Percentiles rank a stretch among this genome's conserved stretches.
Conservation (phyloP, 805 yeast species). For the Spathaspora girioi region DNA sequence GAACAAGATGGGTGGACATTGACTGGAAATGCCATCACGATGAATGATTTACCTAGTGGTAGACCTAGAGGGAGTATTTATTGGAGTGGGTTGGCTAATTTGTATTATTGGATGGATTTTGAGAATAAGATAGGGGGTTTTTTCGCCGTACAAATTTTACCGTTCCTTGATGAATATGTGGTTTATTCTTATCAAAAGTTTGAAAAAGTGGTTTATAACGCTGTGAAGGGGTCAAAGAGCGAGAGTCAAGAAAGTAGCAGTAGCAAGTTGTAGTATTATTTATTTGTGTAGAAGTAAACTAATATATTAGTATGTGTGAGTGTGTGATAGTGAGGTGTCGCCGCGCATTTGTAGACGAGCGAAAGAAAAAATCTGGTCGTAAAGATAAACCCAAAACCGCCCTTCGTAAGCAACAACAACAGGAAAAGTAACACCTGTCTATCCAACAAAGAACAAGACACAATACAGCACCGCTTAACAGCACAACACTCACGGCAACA, state of each 20-base stretch:
- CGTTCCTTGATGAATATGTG: slow-evolving; percentile 24
- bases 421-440: too few relatives aligned
- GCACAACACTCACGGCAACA: too few relatives aligned
- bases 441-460: too few relatives aligned
- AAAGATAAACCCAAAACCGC: too few relatives aligned
- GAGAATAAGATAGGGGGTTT: slow-evolving; percentile 36
- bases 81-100: slow-evolving; percentile 41
- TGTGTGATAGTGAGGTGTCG: too few relatives aligned
- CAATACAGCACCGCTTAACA: too few relatives aligned
- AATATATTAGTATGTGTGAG: background rate
- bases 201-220: slow-evolving; percentile 24
- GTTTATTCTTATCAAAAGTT: slow-evolving; percentile 17
- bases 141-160: slow-evolving; percentile 37
- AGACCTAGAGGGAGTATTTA: slow-evolving; percentile 31
- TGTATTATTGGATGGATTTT: slow-evolving; percentile 38
- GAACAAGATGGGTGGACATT: slow-evolving; percentile 30
- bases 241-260: background rate
- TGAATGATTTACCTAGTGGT: slow-evolving; percentile 25
- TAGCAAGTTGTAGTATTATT: background rate
- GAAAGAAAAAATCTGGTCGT: too few relatives aligned
- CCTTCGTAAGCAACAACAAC: too few relatives aligned
- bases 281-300: background rate
- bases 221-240: slow-evolving; percentile 8
- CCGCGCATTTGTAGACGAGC: too few relatives aligned
- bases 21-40: slow-evolving; percentile 30